Percentiles rank a stretch among this genome's conserved stretches.
Conservation (phyloP, 2,329 filamentous ascomycete species). For the Colletotrichum agaves region DNA sequence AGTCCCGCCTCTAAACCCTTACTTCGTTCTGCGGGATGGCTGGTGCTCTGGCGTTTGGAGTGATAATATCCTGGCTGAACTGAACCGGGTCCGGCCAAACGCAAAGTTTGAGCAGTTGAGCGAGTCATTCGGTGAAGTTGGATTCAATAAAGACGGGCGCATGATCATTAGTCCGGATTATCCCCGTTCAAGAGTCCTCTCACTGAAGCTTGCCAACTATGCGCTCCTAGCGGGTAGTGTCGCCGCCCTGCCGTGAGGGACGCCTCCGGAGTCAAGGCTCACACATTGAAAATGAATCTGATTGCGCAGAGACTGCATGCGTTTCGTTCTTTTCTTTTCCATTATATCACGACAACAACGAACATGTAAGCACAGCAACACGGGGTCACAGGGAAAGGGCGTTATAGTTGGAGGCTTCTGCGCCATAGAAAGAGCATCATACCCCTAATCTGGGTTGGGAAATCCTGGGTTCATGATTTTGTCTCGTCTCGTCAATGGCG, state of each 20-base stretch:
- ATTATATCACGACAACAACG: slow-evolving; percentile 31
- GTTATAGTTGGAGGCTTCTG: slow-evolving; percentile 24
- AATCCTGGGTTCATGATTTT: slow-evolving; percentile 28
- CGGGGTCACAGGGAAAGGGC: slow-evolving; percentile 24
- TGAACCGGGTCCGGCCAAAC: slow-evolving; percentile 67
- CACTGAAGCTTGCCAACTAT: slow-evolving; percentile 68
- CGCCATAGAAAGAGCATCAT: slow-evolving; percentile 37
- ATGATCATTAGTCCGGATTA: slow-evolving; percentile 67
- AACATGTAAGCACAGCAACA: slow-evolving; percentile 36
- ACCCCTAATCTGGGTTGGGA: slow-evolving; percentile 36
- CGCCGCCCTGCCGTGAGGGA: slow-evolving; percentile 23
- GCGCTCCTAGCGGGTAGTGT: slow-evolving; percentile 53
- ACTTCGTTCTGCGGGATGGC: slow-evolving; percentile 71
- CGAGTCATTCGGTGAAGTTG: slow-evolving; percentile 71
- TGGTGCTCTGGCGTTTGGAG: slow-evolving; percentile 79
- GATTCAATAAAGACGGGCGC: slow-evolving; percentile 68
- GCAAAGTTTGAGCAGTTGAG: slow-evolving; percentile 70
- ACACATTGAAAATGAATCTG: background rate
- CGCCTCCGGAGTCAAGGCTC: background rate
- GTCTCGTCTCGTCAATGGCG: slow-evolving; percentile 26
- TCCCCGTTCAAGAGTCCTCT: slow-evolving; percentile 62
- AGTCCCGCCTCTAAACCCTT: slow-evolving; percentile 77
- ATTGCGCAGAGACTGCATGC: background rate
- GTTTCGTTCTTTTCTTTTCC: background rate
- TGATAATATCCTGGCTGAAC: slow-evolving; percentile 69